Evolutionary conservation across 306 rosid species (phyloP).

Genomic region (Coriaria nepalensis): DNA sequence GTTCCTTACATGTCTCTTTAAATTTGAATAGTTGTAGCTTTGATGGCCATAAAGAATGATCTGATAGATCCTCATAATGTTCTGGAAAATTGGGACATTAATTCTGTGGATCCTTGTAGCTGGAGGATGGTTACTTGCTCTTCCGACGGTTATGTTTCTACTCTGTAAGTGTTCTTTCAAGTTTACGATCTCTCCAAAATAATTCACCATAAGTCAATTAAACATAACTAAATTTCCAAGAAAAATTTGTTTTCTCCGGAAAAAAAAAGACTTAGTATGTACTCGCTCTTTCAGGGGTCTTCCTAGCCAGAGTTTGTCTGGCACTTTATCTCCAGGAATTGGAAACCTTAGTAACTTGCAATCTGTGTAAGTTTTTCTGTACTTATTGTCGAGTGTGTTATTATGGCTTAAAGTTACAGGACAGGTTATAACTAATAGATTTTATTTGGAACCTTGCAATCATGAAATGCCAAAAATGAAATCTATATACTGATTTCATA

Average conservation of each 20-base stretch:
- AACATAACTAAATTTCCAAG: no score
- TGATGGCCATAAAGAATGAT: constrained; percentile 62
- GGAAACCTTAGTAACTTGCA: constrained; percentile 80
- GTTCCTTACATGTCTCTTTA: constrained; percentile 2
- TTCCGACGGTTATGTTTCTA: constrained; percentile 75
- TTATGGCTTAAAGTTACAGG: no score
- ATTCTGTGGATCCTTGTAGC: constrained; percentile 97
- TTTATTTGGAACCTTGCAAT: no score
- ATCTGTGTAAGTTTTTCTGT: constrained; percentile 56
- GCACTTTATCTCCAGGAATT: constrained; percentile 64
- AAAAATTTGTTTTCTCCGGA: neutral
- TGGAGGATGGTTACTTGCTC: constrained; percentile 98
- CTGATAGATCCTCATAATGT: constrained; percentile 84
- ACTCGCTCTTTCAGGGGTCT: constrained; percentile 48
- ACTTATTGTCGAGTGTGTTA: no score
- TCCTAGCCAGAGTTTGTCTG: constrained; percentile 96
- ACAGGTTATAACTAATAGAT: no score
- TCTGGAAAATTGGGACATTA: constrained; percentile 84
- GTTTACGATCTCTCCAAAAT: neutral
- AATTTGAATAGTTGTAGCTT: constrained; percentile 60
- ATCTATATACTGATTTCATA: neutral
- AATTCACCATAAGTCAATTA: no score
- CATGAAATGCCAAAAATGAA: no score
- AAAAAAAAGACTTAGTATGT: neutral
- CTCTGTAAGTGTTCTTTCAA: constrained; percentile 47